Conservation (phyloP, 805 yeast genomes). For the Kazachstania psychrophila region DNA sequence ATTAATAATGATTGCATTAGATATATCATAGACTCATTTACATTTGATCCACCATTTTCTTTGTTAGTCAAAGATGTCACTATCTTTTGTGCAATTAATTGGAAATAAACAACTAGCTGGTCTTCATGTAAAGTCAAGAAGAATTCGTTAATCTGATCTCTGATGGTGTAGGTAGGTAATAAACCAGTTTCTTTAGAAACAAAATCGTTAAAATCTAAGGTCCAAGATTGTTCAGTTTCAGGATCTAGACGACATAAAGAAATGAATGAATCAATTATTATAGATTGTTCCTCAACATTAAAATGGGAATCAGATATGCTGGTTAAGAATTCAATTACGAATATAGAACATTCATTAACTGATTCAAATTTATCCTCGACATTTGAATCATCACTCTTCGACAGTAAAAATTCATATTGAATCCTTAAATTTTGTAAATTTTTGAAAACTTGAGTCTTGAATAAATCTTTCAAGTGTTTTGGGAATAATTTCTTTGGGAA, state of each 20-base stretch:
- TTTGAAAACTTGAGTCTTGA: constrained; percentile 9
- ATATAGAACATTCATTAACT: constrained; percentile 16
- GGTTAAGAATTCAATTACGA: constrained; percentile 17
- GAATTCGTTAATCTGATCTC: constrained; percentile 55
- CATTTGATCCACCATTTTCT: not conserved
- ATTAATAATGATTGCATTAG: constrained; percentile 15
- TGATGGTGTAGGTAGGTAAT: constrained; percentile 41
- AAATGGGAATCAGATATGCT: constrained; percentile 8
- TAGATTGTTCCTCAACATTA: constrained; percentile 5
- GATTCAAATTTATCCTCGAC: constrained; percentile 6
- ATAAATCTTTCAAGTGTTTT: constrained; percentile 3
- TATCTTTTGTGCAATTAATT: constrained; percentile 4
- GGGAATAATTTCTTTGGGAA: constrained; percentile 19
- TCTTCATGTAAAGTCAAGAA: constrained; percentile 39
- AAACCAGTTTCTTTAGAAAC: constrained; percentile 71
- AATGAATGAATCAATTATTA: constrained; percentile 28
- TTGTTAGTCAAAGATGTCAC: not conserved
- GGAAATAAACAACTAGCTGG: not conserved
- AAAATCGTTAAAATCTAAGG: constrained; percentile 54
- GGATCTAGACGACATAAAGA: constrained; percentile 35
- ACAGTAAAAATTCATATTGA: not conserved
- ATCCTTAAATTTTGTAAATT: constrained; percentile 10
- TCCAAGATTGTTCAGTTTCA: constrained; percentile 40
- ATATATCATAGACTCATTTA: constrained; percentile 19
- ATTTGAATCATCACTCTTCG: too few species aligned